phyloP scores from a whole-genome alignment of 2,329 filamentous ascomycete species.

The Dactylellina drechsleri region DNA sequence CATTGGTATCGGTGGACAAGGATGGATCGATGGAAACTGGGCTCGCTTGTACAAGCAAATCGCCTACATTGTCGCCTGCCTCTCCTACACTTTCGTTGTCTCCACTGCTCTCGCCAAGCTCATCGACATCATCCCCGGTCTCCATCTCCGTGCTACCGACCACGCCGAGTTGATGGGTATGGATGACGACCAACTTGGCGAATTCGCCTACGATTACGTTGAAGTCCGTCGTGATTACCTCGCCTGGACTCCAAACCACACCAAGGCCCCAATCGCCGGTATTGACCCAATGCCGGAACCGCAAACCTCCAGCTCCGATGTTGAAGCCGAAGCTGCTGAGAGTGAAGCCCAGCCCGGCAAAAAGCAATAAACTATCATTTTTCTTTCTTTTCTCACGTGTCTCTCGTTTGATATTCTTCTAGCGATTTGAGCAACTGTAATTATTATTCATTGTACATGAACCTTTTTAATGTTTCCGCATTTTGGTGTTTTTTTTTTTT shows the following conservation, averaged over 20 bases:
- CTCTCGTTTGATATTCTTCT: background rate
- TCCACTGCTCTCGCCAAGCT: conserved; percentile 77
- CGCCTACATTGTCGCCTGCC: conserved; percentile 75
- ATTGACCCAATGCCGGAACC: conserved; percentile 29
- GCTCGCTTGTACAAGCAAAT: conserved; percentile 81
- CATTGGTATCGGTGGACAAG: conserved; percentile 71
- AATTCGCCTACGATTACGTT: conserved; percentile 90
- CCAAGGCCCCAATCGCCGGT: conserved; percentile 48
- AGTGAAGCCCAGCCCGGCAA: conserved; percentile 17
- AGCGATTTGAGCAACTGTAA: background rate
- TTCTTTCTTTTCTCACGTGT: background rate
- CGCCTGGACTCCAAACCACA: conserved; percentile 75
- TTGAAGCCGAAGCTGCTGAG: conserved; percentile 27
- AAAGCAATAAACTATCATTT: conserved; percentile 2
- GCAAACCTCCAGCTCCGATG: conserved; percentile 35
- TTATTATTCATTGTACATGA: conserved; percentile 19
- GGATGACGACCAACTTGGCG: conserved; percentile 89
- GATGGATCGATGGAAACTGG: conserved; percentile 80
- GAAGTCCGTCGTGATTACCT: conserved; percentile 89
- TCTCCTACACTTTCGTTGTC: conserved; percentile 76
- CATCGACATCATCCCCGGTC: conserved; percentile 79
- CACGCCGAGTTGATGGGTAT: conserved; percentile 86
- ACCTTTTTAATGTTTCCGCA: conserved; percentile 9
- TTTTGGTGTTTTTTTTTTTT: conserved; percentile 15
- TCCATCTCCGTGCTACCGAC: conserved; percentile 81